phyloP scores from a whole-genome alignment of 306 rosid genomes.

The Urtica urens region DNA sequence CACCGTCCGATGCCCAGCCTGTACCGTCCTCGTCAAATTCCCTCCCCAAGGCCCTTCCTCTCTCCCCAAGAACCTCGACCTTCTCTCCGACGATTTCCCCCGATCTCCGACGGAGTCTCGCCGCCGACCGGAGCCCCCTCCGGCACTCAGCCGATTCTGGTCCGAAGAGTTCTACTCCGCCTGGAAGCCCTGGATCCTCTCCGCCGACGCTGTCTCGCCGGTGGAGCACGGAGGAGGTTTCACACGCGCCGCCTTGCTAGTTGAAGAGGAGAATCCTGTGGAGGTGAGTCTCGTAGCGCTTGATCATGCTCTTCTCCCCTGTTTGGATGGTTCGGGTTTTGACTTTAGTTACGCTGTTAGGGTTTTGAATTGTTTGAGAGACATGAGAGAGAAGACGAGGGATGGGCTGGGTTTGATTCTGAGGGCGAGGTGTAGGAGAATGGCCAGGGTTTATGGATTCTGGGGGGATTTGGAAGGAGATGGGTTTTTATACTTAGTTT shows the following conservation, averaged over 20 bases:
- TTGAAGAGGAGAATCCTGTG: slow-evolving; percentile 18
- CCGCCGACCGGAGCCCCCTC: background rate
- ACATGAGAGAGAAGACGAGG: slow-evolving; percentile 46
- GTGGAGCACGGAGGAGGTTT: slow-evolving; percentile 3
- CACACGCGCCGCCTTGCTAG: slow-evolving; percentile 17
- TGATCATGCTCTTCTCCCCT: slow-evolving; percentile 25
- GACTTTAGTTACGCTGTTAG: slow-evolving; percentile 37
- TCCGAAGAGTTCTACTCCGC: slow-evolving; percentile 47
- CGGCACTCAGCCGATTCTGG: slow-evolving; percentile 28
- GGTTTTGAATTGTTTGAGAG: slow-evolving; percentile 56
- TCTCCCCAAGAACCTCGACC: slow-evolving; percentile 91
- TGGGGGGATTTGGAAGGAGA: slow-evolving; percentile 64
- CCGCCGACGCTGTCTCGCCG: slow-evolving; percentile 33
- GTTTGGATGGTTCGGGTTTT: slow-evolving; percentile 17
- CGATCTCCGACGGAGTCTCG: slow-evolving; percentile 16
- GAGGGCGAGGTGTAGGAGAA: slow-evolving; percentile 37
- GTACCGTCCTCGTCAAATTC: slow-evolving; percentile 64
- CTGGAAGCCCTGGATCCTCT: slow-evolving; percentile 70
- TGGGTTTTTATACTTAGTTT: slow-evolving; percentile 49
- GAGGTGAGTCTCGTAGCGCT: slow-evolving; percentile 39
- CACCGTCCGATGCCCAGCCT: slow-evolving; percentile 79
- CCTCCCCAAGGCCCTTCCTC: slow-evolving; percentile 51
- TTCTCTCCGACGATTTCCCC: slow-evolving; percentile 33
- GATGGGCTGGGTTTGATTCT: slow-evolving; percentile 45
- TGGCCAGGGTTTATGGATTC: slow-evolving; percentile 51